Evolutionary conservation across 805 yeast species (phyloP).

Genomic region (Metschnikowia shivogae): DNA sequence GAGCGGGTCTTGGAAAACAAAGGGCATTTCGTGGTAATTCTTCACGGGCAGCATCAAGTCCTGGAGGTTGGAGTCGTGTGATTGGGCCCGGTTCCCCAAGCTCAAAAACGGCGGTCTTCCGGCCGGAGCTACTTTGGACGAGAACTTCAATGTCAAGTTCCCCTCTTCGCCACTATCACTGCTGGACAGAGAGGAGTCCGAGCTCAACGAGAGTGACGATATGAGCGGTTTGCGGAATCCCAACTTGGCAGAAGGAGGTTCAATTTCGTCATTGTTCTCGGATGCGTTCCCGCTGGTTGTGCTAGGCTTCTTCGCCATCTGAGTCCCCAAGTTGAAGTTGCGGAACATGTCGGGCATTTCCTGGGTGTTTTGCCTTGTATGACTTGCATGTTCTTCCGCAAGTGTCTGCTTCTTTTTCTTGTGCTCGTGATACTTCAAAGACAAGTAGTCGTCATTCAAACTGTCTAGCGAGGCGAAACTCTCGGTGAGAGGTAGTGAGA

Average conservation of each 20-base stretch:
- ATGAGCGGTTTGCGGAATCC: not conserved
- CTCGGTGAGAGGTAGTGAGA: constrained; percentile 63
- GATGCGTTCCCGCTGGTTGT: not conserved
- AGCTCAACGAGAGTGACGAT: constrained; percentile 15
- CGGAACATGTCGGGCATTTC: constrained; percentile 26
- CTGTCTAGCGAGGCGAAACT: constrained; percentile 78
- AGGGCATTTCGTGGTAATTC: constrained; percentile 24
- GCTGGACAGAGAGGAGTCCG: constrained; percentile 16
- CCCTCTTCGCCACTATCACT: constrained; percentile 40
- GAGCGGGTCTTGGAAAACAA: constrained; percentile 27
- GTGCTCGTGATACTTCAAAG: constrained; percentile 34
- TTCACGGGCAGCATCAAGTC: constrained; percentile 16
- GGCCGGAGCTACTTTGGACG: constrained; percentile 35
- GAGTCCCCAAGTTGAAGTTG: constrained; percentile 32
- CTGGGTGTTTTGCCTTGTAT: not conserved
- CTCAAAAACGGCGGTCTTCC: constrained; percentile 33
- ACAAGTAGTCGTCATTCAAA: constrained; percentile 54
- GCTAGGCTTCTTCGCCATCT: constrained; percentile 26
- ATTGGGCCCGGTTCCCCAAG: constrained; percentile 33
- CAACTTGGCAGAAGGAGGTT: constrained; percentile 13
- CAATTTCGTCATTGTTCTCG: constrained; percentile 20
- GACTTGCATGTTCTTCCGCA: not conserved
- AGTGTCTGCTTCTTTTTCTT: constrained; percentile 14
- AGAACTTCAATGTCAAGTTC: constrained; percentile 42
- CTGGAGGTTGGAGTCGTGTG: constrained; percentile 41